phyloP scores from a whole-genome alignment of 305 asterid species.

The Coffea humblotiana region DNA sequence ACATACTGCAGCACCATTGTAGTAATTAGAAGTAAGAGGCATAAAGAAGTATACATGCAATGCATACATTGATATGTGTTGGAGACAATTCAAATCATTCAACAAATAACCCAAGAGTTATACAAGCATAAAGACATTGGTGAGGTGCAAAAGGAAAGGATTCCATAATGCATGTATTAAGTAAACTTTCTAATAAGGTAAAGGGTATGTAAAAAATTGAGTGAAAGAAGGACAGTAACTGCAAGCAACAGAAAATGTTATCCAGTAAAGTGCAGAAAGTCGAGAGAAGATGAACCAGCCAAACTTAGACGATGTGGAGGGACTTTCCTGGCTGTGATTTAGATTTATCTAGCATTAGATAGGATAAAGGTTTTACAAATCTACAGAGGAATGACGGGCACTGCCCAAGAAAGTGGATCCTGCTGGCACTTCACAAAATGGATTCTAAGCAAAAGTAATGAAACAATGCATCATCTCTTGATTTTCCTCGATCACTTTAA shows the following conservation, averaged over 20 bases:
- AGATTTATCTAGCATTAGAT: not conserved
- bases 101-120: not conserved
- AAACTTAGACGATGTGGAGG: not conserved
- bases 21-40: conserved; percentile 3
- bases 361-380: not conserved
- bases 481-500: not conserved
- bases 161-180: not conserved
- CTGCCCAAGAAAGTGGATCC: not conserved
- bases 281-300: not conserved
- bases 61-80: not conserved
- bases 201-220: not conserved
- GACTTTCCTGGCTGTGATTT: not conserved
- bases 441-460: not conserved
- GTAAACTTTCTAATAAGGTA: not conserved
- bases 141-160: not conserved
- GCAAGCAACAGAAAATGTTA: not conserved
- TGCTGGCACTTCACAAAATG: not conserved
- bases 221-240: not conserved
- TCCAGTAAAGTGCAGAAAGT: not conserved
- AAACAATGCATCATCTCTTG: not conserved
- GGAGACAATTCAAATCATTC: not conserved
- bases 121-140: not conserved
- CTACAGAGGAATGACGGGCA: not conserved
- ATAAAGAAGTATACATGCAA: not conserved
- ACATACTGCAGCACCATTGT: conserved; percentile 26